Evolutionary conservation across 257 asterid genomes (phyloP).

Genomic region (Solanum gracilifrons): DNA sequence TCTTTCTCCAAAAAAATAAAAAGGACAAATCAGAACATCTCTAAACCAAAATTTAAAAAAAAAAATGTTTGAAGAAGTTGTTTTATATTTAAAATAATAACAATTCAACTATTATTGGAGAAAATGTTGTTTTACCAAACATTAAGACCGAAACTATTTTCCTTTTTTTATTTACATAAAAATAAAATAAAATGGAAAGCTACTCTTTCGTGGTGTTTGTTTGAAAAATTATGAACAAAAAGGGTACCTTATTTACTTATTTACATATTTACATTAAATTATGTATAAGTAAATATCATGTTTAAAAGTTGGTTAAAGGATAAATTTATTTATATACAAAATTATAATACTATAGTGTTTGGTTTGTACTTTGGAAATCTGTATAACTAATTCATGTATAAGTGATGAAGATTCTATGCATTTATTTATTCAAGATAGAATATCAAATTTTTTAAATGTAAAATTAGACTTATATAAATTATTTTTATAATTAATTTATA

Average conservation of each 20-base stretch:
- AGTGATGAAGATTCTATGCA: no score
- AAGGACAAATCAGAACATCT: neutral
- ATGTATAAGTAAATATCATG: no score
- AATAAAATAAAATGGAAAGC: neutral
- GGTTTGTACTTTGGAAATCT: accelerated
- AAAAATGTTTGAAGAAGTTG: neutral
- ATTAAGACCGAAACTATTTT: neutral
- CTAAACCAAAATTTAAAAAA: neutral
- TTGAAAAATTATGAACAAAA: neutral
- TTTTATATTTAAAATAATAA: neutral
- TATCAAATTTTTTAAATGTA: no score
- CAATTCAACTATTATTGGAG: neutral
- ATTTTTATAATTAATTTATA: no score
- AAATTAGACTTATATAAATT: no score
- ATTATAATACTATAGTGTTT: neutral
- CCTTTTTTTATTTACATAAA: neutral
- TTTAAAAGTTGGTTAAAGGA: no score
- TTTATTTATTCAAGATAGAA: no score
- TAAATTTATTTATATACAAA: neutral
- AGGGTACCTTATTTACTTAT: neutral
- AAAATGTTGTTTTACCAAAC: neutral
- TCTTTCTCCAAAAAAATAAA: neutral
- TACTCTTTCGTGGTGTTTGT: neutral
- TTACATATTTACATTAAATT: no score
- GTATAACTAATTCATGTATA: neutral